Conservation (phyloP, 2,329 filamentous ascomycete species). For the Sarocladiaceae sp. region DNA sequence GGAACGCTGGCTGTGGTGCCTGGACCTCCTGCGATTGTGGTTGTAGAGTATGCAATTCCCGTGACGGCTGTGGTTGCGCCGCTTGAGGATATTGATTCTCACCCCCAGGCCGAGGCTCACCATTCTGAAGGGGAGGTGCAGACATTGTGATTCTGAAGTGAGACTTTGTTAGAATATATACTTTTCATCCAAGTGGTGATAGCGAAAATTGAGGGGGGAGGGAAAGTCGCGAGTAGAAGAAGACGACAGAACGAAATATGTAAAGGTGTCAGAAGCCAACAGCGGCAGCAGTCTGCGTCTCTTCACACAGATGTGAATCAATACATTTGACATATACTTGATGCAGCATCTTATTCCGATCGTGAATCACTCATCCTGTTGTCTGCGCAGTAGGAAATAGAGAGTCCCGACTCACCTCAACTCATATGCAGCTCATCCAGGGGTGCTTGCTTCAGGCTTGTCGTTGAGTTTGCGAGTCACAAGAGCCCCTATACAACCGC, state of each 20-base stretch:
- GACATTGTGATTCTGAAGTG: background rate
- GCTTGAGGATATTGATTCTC: background rate
- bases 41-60: background rate
- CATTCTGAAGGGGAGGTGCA: background rate
- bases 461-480: background rate
- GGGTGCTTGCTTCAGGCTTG: background rate
- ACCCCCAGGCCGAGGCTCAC: background rate
- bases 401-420: slow-evolving; percentile 3
- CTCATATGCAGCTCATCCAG: slow-evolving; percentile 7
- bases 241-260: background rate
- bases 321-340: background rate
- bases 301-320: background rate
- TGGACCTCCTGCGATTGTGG: background rate
- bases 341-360: background rate
- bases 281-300: background rate
- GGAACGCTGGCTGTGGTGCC: background rate
- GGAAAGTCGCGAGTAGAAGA: background rate
- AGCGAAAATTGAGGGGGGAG: background rate
- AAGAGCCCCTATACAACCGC: background rate
- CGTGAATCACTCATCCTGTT: background rate
- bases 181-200: background rate
- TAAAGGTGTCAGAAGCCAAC: background rate
- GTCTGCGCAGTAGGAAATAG: background rate
- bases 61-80: background rate
- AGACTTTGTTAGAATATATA: background rate